Percentiles rank a stretch among this genome's conserved stretches.
Conservation (phyloP, 768 basidiomycete genomes). For the Mycena polygramma region DNA sequence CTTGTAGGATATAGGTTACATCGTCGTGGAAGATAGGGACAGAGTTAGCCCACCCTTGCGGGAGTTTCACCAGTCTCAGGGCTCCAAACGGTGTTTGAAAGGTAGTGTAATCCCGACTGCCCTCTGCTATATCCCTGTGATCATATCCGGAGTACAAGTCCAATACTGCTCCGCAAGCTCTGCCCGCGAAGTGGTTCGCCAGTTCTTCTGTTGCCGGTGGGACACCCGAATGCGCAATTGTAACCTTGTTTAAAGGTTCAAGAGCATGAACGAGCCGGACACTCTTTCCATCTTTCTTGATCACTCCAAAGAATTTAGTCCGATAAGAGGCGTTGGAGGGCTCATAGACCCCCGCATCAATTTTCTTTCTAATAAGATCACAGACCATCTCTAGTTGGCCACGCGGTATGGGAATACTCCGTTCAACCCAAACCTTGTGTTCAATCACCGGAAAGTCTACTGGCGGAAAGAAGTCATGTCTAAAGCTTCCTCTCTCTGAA, state of each 20-base stretch:
- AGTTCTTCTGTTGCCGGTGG: constrained; percentile 32
- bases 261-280: constrained; percentile 42
- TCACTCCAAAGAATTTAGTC: constrained; percentile 48
- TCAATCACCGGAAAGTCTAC: too few relatives aligned
- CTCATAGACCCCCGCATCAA: constrained; percentile 28
- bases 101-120: constrained; percentile 43
- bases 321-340: constrained; percentile 38
- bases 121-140: constrained; percentile 37
- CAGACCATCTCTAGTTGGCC: constrained; percentile 28
- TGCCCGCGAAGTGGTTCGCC: background rate
- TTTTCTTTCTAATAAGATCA: constrained; percentile 28
- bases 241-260: constrained; percentile 41
- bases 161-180: constrained; percentile 32
- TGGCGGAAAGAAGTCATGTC: background rate
- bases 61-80: constrained; percentile 35
- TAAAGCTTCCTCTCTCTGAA: background rate
- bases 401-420: constrained; percentile 27
- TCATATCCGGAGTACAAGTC: constrained; percentile 44
- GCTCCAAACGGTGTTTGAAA: constrained; percentile 43
- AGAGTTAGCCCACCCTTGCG: constrained; percentile 49
- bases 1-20: constrained; percentile 40
- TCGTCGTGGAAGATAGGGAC: constrained; percentile 24
- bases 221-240: constrained; percentile 36
- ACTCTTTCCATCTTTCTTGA: constrained; percentile 35
- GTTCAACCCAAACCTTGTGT: too few relatives aligned